Base-by-base conservation (phyloP, 1,284 basidiomycete genomes). In the Rhodotorula sp. region DNA sequence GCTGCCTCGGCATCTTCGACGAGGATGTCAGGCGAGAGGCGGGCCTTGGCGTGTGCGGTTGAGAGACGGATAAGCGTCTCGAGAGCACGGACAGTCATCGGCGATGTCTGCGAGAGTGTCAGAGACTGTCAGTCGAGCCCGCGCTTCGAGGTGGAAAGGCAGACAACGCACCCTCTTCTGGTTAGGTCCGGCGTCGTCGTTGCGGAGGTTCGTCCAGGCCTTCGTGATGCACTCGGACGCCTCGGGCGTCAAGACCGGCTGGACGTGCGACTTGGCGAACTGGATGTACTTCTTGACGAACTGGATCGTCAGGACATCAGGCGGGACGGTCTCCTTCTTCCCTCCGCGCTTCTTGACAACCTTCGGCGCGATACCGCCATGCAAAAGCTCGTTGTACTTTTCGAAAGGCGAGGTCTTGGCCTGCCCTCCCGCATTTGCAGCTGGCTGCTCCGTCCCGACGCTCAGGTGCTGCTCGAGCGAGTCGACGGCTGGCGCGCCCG, bases 231-330 rank as follows among this genome's bases (percentile, higher is more conserved):
- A 88, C 79, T 98, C 94, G 64, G 94, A 92, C 1, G 96, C 96
- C 29, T 90, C 93, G 80, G 94, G 90, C 6, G 93, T 94, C 68
- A 99, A 83, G 36, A 86, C 87, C 1, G 96, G 96, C 76, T 90
- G 85, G 59, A 88, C 85, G 76, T 89, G 88, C 81, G 86, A 90
- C 83, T 98, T 99, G 62, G 96, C 91, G 79, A 98, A 98, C 81
- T 99, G 95, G 65, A 99, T 91, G 80, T 96, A 99, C 82, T 98
- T 99, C 82, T 99, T 99, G 79, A 99, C 88, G 79, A 99, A 99
- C 8, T 89, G 83, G 71, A 97, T 93, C 73, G 89, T 92, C 56
- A 99, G 84, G 48, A 99, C 89, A 81, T 99, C 93, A 71, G 86
- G 85, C 80, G 89, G 86, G 63, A 77, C 77, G 54, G 74, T 64